These are phyloP conservation scores for Pulveroboletus sp. DNA, from an alignment of 768 basidiomycete genomes.

Conservation along the genomic window DNA sequence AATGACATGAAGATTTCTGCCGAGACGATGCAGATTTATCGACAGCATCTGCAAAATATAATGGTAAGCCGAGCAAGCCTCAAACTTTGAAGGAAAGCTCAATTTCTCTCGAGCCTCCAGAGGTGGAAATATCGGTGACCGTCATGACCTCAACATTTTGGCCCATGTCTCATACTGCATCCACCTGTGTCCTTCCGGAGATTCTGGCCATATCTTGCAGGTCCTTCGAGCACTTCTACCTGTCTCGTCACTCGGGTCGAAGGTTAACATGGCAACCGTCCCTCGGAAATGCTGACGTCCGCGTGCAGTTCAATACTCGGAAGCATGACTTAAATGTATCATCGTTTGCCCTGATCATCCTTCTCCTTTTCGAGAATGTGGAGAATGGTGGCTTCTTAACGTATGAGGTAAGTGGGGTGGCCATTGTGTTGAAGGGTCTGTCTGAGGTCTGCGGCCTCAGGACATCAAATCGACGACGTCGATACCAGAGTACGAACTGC, in stretches of 20 bases:
- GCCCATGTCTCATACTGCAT: slow-evolving; percentile 71
- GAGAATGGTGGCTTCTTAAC: slow-evolving; percentile 64
- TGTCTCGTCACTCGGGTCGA: slow-evolving; percentile 83
- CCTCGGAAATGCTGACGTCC: slow-evolving; percentile 86
- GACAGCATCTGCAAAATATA: slow-evolving; percentile 50
- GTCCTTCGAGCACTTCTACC: slow-evolving; percentile 87
- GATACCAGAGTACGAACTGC: slow-evolving; percentile 73
- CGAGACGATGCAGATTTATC: slow-evolving; percentile 78
- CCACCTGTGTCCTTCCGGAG: slow-evolving; percentile 64
- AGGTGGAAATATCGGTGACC: slow-evolving; percentile 78
- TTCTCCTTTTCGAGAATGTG: slow-evolving; percentile 80
- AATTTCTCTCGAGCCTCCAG: slow-evolving; percentile 50
- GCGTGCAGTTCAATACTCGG: slow-evolving; percentile 70
- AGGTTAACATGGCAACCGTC: slow-evolving; percentile 90
- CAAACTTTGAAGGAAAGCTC: slow-evolving; percentile 1
- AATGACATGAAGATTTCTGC: slow-evolving; percentile 87
- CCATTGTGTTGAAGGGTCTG: background rate
- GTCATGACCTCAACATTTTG: slow-evolving; percentile 97
- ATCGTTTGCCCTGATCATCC: slow-evolving; percentile 81
- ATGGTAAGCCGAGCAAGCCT: slow-evolving; percentile 42
- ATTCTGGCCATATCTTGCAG: slow-evolving; percentile 59
- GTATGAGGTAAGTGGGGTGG: slow-evolving; percentile 54
- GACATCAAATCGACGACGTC: slow-evolving; percentile 75
- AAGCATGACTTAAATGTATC: slow-evolving; percentile 91
- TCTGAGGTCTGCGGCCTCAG: slow-evolving; percentile 36